Base-by-base conservation (phyloP, 306 rosid genomes). In the Astragalus glycyphyllos region DNA sequence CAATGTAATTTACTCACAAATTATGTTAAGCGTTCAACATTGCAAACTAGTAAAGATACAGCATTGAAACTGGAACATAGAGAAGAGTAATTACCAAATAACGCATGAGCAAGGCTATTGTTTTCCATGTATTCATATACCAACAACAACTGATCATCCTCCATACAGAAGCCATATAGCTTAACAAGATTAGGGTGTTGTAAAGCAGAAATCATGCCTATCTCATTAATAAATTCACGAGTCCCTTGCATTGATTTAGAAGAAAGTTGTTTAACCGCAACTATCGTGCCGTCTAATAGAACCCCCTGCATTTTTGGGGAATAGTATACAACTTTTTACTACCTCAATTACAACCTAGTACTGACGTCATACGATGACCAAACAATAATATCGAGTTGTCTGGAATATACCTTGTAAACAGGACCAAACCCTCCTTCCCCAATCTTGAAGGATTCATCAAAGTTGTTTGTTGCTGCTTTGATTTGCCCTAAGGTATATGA, bases 381-480 rank as follows among this genome's bases (percentile, higher is more conserved):
- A 35, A 47, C 9, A 23, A 45, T 14, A 58, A 8, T 57, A 51
- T 15, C 7, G 6, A 7, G 4, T 44, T 65, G 42, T 20, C 26
- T 4, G 3, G 34, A 54, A 41, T 75, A 57, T 71, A 81, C 84
- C 81, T 81, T 81, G 71, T 81, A 81, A 72, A 88, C 90, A 15
- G 81, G 76, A 62, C 93, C 93, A 73, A 88, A 88, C 17, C 87
- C 94, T 47, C 94, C 89, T 77, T 88, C 94, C 10, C 90, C 90
- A 72, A 88, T 86, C 84, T 84, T 86, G 72, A 72, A 68, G 8
- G 75, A 31, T 37, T 54, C 46, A 46, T 81, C 72, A 7, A 76
- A 81, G 75, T 76, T 51, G 42, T 71, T 59, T 59, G 84, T 81
- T 59, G 84, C 78, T 20, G 44, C 62, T 67, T 76, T 80, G 62